phyloP scores from a whole-genome alignment of 805 yeast species.

The Lipomyces japonicus region DNA sequence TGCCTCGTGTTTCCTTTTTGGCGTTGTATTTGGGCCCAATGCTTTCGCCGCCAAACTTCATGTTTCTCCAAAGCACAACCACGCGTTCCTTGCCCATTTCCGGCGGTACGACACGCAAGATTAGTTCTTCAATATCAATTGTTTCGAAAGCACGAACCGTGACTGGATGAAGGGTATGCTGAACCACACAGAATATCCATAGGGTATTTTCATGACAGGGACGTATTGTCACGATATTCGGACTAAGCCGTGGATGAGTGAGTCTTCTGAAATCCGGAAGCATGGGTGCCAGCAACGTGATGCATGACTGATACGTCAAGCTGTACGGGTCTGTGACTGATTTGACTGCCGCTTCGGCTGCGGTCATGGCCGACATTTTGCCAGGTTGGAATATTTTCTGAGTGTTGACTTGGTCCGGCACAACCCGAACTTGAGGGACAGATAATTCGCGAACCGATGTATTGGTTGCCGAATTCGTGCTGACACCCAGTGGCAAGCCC shows the following conservation, averaged over 20 bases:
- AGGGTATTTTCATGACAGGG: constrained; percentile 28
- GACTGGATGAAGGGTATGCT: constrained; percentile 27
- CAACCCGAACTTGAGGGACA: constrained; percentile 10
- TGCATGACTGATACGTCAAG: constrained; percentile 26
- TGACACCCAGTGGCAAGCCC: constrained; percentile 11
- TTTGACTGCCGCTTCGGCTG: constrained; percentile 20
- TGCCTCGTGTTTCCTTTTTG: constrained; percentile 24
- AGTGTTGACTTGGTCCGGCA: constrained; percentile 13
- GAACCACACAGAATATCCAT: constrained; percentile 27
- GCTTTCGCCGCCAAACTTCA: constrained; percentile 28
- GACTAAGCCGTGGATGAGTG: constrained; percentile 27
- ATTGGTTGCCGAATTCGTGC: constrained; percentile 2
- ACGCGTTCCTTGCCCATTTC: constrained; percentile 20
- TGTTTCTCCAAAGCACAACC: constrained; percentile 27
- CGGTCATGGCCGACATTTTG: constrained; percentile 25
- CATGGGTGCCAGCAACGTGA: constrained; percentile 22
- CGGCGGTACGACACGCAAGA: constrained; percentile 25
- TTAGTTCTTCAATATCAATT: constrained; percentile 25
- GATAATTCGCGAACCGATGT: background rate
- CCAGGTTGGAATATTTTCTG: constrained; percentile 13
- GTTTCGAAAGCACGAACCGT: constrained; percentile 29
- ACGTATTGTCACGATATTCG: constrained; percentile 26
- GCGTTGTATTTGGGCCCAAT: constrained; percentile 18
- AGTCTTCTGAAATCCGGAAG: constrained; percentile 24
- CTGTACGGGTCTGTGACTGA: constrained; percentile 21